These are phyloP conservation scores for Nemania bipapillata DNA, from an alignment of 2,329 filamentous ascomycete genomes.

Conservation along the genomic window DNA sequence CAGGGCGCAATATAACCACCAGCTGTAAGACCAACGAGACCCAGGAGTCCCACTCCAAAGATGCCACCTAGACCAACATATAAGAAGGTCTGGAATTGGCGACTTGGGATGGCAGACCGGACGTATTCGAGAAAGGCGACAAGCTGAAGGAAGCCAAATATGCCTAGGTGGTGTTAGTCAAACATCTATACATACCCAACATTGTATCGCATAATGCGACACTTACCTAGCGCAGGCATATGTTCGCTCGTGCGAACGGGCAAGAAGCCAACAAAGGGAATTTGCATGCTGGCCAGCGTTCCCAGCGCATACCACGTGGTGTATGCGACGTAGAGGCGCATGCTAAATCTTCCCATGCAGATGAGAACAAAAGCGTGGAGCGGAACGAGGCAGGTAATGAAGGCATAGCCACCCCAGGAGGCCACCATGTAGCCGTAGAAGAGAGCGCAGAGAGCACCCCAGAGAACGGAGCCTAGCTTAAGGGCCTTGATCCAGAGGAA, in stretches of 20 bases:
- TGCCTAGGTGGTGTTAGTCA: conserved; percentile 64
- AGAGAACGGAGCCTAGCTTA: conserved; percentile 95
- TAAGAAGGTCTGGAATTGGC: conserved; percentile 93
- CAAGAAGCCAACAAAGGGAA: conserved; percentile 97
- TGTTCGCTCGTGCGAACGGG: conserved; percentile 97
- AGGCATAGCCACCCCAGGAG: conserved; percentile 99
- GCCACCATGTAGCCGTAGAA: conserved; percentile 99
- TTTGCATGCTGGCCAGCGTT: conserved; percentile 97
- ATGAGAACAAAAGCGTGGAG: conserved; percentile 93
- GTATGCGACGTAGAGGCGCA: conserved; percentile 93
- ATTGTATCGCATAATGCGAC: neutral
- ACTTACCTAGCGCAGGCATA: conserved; percentile 91
- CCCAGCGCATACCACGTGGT: conserved; percentile 98
- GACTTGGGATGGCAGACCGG: conserved; percentile 84
- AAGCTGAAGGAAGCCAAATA: conserved; percentile 94
- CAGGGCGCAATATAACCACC: conserved; percentile 94
- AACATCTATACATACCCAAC: neutral
- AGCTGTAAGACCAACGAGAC: conserved; percentile 86
- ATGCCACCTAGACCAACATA: conserved; percentile 78
- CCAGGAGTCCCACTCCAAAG: conserved; percentile 77
- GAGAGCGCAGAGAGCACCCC: conserved; percentile 91
- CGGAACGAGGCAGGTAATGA: conserved; percentile 97
- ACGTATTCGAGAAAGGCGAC: conserved; percentile 93
- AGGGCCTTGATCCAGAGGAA: conserved; percentile 99
- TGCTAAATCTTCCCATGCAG: conserved; percentile 96